These are phyloP conservation scores for Prunus persica DNA, from an alignment of 306 rosid species.

Conservation along the genomic window Prunus_persica_NCBIv2 NC_034015.1:11188001-11188500, in stretches of 20 bases:
- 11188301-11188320: background rate
- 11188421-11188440: background rate
- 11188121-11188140: background rate
- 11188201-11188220: background rate
- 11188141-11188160: background rate
- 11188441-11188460: background rate
- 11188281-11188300: background rate
- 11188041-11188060: background rate
- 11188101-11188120: no score
- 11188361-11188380: background rate
- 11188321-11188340: no score
- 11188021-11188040: background rate
- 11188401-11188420: background rate
- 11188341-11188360: rapidly evolving
- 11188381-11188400: background rate
- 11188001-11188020: no score
- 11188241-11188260: background rate
- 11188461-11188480: background rate
- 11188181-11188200: background rate
- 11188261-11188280: background rate
- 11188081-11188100: background rate
- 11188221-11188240: background rate
- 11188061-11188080: background rate
- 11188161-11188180: background rate
- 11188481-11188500: background rate